Conservation (phyloP, 495 filamentous ascomycete genomes). For the Penicillium diatomitis region DNA sequence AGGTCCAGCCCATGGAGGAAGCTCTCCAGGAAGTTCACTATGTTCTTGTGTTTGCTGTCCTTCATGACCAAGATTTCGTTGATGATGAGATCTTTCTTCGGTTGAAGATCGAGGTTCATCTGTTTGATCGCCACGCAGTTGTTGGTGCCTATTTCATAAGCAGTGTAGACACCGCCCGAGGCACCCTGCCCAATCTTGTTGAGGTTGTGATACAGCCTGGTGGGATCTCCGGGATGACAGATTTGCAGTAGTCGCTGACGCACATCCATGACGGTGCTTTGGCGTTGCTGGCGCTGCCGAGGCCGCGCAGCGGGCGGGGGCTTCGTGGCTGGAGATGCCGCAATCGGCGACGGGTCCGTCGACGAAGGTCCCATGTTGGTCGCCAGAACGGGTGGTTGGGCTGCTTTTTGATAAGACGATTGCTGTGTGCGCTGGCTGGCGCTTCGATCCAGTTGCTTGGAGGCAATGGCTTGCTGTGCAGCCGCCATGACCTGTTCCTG, state of each 20-base stretch:
- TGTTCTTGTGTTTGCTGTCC: slow-evolving; percentile 95
- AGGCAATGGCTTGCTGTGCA: slow-evolving; percentile 57
- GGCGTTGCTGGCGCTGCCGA: slow-evolving; percentile 62
- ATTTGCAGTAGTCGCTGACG: slow-evolving; percentile 75
- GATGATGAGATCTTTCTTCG: slow-evolving; percentile 98
- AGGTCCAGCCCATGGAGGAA: slow-evolving; percentile 81
- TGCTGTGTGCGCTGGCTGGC: slow-evolving; percentile 50
- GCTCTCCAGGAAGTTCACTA: slow-evolving; percentile 98
- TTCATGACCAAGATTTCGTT: slow-evolving; percentile 99
- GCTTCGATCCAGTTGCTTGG: slow-evolving; percentile 50
- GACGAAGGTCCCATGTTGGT: slow-evolving; percentile 16
- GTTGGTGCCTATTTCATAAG: slow-evolving; percentile 74
- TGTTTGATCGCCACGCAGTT: slow-evolving; percentile 96
- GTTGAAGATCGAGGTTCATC: slow-evolving; percentile 97
- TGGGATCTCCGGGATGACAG: slow-evolving; percentile 81
- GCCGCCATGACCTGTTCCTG: slow-evolving; percentile 72
- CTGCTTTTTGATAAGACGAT: slow-evolving; percentile 6
- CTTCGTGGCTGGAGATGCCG: slow-evolving; percentile 50
- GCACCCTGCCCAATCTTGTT: slow-evolving; percentile 97
- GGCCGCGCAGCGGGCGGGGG: slow-evolving; percentile 56
- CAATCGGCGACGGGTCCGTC: slow-evolving; percentile 22
- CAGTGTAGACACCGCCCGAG: slow-evolving; percentile 91
- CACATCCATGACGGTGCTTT: slow-evolving; percentile 72
- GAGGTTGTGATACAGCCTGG: slow-evolving; percentile 74
- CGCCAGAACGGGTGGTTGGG: slow-evolving; percentile 11